Base-by-base conservation (phyloP, 495 filamentous ascomycete genomes). In the Lophiotrema nucula region DNA sequence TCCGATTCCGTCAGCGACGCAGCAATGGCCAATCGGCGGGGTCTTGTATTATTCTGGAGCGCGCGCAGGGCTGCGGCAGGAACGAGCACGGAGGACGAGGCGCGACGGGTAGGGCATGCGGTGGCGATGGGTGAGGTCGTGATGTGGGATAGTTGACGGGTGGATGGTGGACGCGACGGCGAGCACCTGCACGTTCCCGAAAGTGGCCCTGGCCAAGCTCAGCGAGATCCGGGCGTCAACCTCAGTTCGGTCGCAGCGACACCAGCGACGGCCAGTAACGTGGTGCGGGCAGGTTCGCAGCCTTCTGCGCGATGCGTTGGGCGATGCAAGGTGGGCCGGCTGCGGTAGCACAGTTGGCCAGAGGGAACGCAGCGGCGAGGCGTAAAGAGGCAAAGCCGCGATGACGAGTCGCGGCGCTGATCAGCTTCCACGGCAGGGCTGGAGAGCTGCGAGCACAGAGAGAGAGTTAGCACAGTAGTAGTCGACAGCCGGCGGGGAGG, bases 121-220 rank as follows among this genome's bases (percentile, higher is more conserved):
- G 58, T 51, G 52, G 52, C 21, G 39, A 45, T n/a, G 37, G 37
- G 18, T 15, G 19, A 44, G 37, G 50, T 42, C 19, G 16, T 42
- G 39, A 13, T 11, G 23, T 43, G 50, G 15, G 12, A 18, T 35
- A 22, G 37, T 6, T 11, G 18, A 43, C 31, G 31, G 16, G 8
- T 10, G 47, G 56, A 27, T 19, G 52, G 39, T 48, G 22, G 53
- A 58, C 46, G 53, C 47, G 60, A 57, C 41, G 28, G 46, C 18
- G 16, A 56, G 26, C 18, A 18, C 31, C 49, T 41, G 60, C 60
- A 58, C 53, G 60, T 48, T 53, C 58, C 58, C 58, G 58, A 44
- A 23, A 28, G 28, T 33, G 58, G 24, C 39, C 58, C 58, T 27
- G 38, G 58, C 51, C 37, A 56, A 62, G 31, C 56, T 21, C n/a